Evolutionary conservation across 768 basidiomycete species (phyloP).

Genomic region (Coprinopsis cinerea): DNA sequence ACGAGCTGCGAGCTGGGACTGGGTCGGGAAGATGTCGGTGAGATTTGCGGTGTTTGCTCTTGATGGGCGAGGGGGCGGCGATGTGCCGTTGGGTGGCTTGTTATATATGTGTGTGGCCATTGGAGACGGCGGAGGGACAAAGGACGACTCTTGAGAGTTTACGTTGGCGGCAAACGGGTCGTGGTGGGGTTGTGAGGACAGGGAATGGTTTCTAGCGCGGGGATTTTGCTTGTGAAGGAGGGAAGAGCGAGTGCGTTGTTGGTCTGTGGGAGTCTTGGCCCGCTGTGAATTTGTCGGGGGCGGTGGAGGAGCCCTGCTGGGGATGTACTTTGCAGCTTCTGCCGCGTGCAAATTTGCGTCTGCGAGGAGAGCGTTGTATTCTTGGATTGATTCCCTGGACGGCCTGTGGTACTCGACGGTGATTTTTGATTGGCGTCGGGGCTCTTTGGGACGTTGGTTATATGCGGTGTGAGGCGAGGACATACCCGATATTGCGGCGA

Average conservation of each 20-base stretch:
- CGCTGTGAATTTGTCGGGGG: constrained; percentile 29
- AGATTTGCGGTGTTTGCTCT: constrained; percentile 81
- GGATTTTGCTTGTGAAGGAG: constrained; percentile 62
- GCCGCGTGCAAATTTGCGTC: constrained; percentile 53
- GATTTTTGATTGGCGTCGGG: constrained; percentile 51
- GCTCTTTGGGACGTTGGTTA: constrained; percentile 42
- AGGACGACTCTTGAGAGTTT: constrained; percentile 19
- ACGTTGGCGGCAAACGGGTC: constrained; percentile 53
- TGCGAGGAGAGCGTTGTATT: constrained; percentile 68
- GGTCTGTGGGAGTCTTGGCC: constrained; percentile 43
- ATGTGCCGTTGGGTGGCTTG: constrained; percentile 32
- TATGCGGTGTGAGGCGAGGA: constrained; percentile 41
- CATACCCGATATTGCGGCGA: constrained; percentile 24
- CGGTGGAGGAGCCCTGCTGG: constrained; percentile 35
- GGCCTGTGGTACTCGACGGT: constrained; percentile 76
- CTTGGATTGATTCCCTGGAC: constrained; percentile 68
- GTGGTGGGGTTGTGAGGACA: constrained; percentile 19
- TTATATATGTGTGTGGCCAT: constrained; percentile 20
- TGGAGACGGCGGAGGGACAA: constrained; percentile 17
- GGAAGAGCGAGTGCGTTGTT: constrained; percentile 44
- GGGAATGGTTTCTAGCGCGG: constrained; percentile 40
- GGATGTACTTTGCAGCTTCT: constrained; percentile 37
- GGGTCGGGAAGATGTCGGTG: constrained; percentile 60
- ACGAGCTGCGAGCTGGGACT: constrained; percentile 35
- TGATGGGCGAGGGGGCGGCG: constrained; percentile 75